Evolutionary conservation across 352 stramenopile genomes (phyloP).

Genomic region (Pythium brassicae): DNA sequence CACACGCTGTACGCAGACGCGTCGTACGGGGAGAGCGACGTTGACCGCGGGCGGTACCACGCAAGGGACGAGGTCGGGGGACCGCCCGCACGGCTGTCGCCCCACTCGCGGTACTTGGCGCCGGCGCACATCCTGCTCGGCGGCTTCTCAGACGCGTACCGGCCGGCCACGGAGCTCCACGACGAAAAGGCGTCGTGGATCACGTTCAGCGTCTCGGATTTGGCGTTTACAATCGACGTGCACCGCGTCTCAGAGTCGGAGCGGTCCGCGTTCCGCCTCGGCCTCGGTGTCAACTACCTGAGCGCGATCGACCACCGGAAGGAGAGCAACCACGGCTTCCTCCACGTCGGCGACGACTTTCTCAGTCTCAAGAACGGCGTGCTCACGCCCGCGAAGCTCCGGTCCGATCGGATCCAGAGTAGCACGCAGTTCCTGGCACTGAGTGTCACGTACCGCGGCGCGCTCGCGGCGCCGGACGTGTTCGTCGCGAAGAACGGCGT

Average conservation of each 20-base stretch:
- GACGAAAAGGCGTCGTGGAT: slow-evolving; percentile 64
- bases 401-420: slow-evolving; percentile 55
- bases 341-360: slow-evolving; percentile 84
- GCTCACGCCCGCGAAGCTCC: slow-evolving; percentile 63
- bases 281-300: slow-evolving; percentile 49
- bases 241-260: slow-evolving; percentile 63
- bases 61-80: slow-evolving; percentile 5
- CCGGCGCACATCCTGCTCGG: slow-evolving; percentile 56
- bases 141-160: slow-evolving; percentile 73
- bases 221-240: slow-evolving; percentile 59
- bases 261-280: slow-evolving; percentile 57
- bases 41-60: background rate
- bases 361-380: slow-evolving; percentile 73
- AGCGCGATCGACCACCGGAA: slow-evolving; percentile 67
- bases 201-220: slow-evolving; percentile 59
- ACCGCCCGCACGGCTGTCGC: slow-evolving; percentile 5
- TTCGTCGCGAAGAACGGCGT: slow-evolving; percentile 64
- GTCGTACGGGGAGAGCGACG: slow-evolving; percentile 15
- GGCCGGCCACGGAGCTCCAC: slow-evolving; percentile 34
- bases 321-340: slow-evolving; percentile 61
- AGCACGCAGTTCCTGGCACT: slow-evolving; percentile 52
- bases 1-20: slow-evolving; percentile 19
- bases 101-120: slow-evolving; percentile 19
- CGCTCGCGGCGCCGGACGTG: slow-evolving; percentile 25
- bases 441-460: slow-evolving; percentile 62